Evolutionary conservation across 1,284 basidiomycete genomes (phyloP), one percentile per base, ranked within the genome.

Genomic region (Gomphus sp.): DNA sequence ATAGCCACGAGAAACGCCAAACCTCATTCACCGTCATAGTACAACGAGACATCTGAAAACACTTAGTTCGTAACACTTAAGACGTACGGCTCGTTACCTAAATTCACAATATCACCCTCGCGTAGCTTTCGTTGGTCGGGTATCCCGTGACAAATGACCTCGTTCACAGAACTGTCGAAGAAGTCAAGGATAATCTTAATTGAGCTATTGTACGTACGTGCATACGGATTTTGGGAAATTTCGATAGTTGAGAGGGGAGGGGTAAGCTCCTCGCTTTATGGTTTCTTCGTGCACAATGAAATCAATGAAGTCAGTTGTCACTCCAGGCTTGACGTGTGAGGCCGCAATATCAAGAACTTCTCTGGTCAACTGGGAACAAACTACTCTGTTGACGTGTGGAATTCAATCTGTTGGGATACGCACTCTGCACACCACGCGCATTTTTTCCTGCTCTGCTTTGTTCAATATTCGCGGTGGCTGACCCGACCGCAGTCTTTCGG

Each of bases 141-240:
- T 64, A 98, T 97, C 58, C 93, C 93, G 72, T 99, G 97, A 71
- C 97, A 99, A 67, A 99, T 96, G 59, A 87, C 88, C 72, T 99
- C 97, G 73, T 99, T 99, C 47, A 99, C 76, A 33, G 91, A 93
- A 36, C 89, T 90, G 64, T 33, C 47, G 5, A 49, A 58, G 48
- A 58, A 8, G 28, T 51, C 34, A 59, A 12, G 48, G 43, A 37
- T 22, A 28, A 33, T 33, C 16, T 18, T 37, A 55, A 59, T 31
- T 59, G 59, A 58, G 51, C 55, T 60, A 56, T 52, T 56, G 33
- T 52, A 33, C 89, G 68, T 74, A 91, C 85, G 90, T 96, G 87
- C 97, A 99, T 52, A 98, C 85, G 49, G 93, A 97, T 77, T 98
- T 98, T 31, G 96, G 96, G 71, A 89, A 99, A 55, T 82, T 80